phyloP scores from a whole-genome alignment of 441 rosid genomes.

The Gossypium schwendimanii region DNA sequence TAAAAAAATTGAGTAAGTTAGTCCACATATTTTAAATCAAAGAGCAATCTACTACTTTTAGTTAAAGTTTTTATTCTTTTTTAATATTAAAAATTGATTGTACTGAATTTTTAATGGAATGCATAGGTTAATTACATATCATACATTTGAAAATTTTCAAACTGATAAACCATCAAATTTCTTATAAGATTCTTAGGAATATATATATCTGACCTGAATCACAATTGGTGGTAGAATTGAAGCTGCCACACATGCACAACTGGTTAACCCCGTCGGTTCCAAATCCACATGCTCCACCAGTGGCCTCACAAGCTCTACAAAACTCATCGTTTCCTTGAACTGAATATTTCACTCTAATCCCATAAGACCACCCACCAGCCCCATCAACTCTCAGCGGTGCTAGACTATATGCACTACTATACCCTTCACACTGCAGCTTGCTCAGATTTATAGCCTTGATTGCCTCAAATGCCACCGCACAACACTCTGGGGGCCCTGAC shows the following conservation, averaged over 20 bases:
- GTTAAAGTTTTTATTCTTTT: no score
- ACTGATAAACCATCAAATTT: no score
- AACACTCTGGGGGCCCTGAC: slow-evolving; percentile 70
- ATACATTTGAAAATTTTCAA: no score
- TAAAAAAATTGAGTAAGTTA: no score
- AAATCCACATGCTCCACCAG: slow-evolving; percentile 78
- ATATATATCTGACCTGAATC: slow-evolving; percentile 41
- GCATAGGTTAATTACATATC: no score
- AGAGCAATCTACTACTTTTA: no score
- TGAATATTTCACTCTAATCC: slow-evolving; percentile 69
- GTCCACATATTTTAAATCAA: no score
- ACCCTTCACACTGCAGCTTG: slow-evolving; percentile 70
- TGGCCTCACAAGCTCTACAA: slow-evolving; percentile 76
- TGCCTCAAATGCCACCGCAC: slow-evolving; percentile 62
- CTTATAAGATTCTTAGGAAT: neutral
- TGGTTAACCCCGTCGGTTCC: slow-evolving; percentile 53
- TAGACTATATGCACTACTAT: slow-evolving; percentile 68
- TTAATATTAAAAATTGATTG: no score
- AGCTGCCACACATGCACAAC: slow-evolving; percentile 59
- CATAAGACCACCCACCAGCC: slow-evolving; percentile 60
- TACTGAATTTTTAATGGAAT: no score
- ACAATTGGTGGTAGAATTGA: slow-evolving; percentile 74
- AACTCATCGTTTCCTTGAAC: slow-evolving; percentile 62
- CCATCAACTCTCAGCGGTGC: slow-evolving; percentile 60
- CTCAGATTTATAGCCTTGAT: slow-evolving; percentile 65